A percentile compares a stretch with the other conserved stretches of the same genome.
Evolutionary conservation across 2,329 filamentous ascomycete genomes (phyloP).

Genomic region (Neoascochyta sp.): DNA sequence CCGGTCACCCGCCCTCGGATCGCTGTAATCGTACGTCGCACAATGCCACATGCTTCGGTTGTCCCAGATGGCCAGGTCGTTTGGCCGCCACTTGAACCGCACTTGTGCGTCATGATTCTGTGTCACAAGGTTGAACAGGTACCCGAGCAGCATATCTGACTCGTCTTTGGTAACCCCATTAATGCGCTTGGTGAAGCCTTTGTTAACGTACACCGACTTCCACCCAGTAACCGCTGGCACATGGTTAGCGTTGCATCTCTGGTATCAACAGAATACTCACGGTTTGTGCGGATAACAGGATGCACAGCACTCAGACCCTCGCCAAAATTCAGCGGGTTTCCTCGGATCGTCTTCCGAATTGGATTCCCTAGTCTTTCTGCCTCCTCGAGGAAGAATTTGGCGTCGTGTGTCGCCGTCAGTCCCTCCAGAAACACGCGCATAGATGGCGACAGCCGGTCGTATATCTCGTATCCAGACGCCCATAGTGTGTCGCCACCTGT

Average conservation of each 20-base stretch:
- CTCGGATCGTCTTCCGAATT: constrained; percentile 32
- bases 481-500: constrained; percentile 38
- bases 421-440: constrained; percentile 49
- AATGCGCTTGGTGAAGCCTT: constrained; percentile 38
- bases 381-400: constrained; percentile 30
- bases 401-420: constrained; percentile 46
- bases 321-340: constrained; percentile 55
- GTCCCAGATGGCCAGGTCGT: constrained; percentile 59
- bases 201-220: constrained; percentile 47
- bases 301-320: constrained; percentile 50
- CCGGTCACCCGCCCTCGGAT: constrained; percentile 48
- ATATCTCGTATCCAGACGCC: constrained; percentile 45
- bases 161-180: constrained; percentile 48
- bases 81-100: constrained; percentile 45
- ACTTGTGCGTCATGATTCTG: constrained; percentile 54
- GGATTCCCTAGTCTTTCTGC: constrained; percentile 25
- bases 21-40: constrained; percentile 62
- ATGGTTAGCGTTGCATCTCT: constrained; percentile 4
- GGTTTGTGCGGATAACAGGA: constrained; percentile 61
- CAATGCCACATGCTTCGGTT: constrained; percentile 59
- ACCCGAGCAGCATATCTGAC: constrained; percentile 43
- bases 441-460: constrained; percentile 49
- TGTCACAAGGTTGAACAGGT: constrained; percentile 43
- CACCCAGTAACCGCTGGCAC: constrained; percentile 55
- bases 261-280: too few relatives aligned